Conservation (phyloP, 1,139 yeast species). For the Torulaspora pretoriensis region DNA sequence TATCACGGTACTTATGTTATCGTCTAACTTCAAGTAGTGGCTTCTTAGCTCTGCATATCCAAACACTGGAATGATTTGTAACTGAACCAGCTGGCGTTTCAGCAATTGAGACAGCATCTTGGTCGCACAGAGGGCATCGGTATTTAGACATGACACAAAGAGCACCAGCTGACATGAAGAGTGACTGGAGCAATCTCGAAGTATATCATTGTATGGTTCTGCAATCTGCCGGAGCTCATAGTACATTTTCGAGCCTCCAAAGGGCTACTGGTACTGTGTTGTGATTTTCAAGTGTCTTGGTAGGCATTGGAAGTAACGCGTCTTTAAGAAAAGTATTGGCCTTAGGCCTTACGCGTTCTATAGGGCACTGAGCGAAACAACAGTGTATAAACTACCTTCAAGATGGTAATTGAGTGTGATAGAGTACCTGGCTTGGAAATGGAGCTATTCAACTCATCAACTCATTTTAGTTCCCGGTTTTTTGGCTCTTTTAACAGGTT, state of each 20-base stretch:
- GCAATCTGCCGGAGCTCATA: slow-evolving; percentile 59
- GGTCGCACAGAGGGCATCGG: slow-evolving; percentile 90
- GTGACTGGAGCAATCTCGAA: slow-evolving; percentile 67
- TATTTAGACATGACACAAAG: slow-evolving; percentile 84
- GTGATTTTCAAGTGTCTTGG: not conserved
- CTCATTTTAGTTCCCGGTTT: no score
- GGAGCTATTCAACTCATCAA: no score
- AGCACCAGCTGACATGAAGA: slow-evolving; percentile 85
- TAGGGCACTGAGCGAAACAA: no score
- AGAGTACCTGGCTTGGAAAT: no score
- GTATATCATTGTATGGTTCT: slow-evolving; percentile 55
- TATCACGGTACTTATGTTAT: slow-evolving; percentile 71
- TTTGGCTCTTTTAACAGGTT: no score
- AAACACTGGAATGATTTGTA: slow-evolving; percentile 88
- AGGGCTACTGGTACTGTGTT: not conserved
- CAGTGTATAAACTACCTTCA: no score
- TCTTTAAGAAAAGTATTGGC: not conserved
- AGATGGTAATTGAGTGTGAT: no score
- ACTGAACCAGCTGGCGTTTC: slow-evolving; percentile 78
- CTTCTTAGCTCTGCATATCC: slow-evolving; percentile 76
- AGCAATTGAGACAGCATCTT: slow-evolving; percentile 67
- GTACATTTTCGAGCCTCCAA: slow-evolving; percentile 45
- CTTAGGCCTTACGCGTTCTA: not conserved
- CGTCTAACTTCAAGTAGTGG: slow-evolving; percentile 63
- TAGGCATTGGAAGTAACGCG: not conserved